Evolutionary conservation across 306 rosid species (phyloP).

Genomic region (Quercus parvula): DNA sequence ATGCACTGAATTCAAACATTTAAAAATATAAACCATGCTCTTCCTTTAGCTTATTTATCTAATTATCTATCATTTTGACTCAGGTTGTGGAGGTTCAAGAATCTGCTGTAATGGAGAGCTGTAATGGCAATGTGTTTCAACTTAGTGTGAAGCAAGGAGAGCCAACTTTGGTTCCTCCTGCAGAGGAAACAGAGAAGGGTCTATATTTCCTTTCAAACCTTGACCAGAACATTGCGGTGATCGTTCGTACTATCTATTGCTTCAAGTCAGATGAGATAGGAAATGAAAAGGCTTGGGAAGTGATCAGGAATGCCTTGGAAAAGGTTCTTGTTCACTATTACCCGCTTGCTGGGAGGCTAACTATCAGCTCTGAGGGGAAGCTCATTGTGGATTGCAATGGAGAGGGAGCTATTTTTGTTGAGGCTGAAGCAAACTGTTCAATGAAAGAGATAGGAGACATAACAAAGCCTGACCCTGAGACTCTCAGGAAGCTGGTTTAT

Average conservation of each 20-base stretch:
- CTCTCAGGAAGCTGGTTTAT: slow-evolving; percentile 37
- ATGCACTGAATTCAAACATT: no score
- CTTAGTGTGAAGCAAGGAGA: slow-evolving; percentile 49
- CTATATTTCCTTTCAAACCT: slow-evolving; percentile 77
- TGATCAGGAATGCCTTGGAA: slow-evolving; percentile 58
- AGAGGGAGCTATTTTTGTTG: slow-evolving; percentile 86
- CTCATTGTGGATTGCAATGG: slow-evolving; percentile 82
- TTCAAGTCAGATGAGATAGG: slow-evolving; percentile 52
- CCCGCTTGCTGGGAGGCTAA: slow-evolving; percentile 82
- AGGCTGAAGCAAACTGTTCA: slow-evolving; percentile 73
- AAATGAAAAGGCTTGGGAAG: slow-evolving; percentile 55
- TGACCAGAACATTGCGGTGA: slow-evolving; percentile 85
- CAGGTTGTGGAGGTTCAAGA: slow-evolving; percentile 22
- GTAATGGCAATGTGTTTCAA: slow-evolving; percentile 20
- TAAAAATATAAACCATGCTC: no score
- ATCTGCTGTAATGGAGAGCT: slow-evolving; percentile 39
- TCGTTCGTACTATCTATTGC: slow-evolving; percentile 68
- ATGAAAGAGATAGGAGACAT: slow-evolving; percentile 73
- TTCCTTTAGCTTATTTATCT: neutral
- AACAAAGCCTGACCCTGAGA: slow-evolving; percentile 71
- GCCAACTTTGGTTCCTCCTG: slow-evolving; percentile 61
- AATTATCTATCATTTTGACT: neutral
- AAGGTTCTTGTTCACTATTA: slow-evolving; percentile 72
- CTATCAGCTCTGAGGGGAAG: slow-evolving; percentile 70
- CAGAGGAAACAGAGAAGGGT: slow-evolving; percentile 68